A percentile compares a stretch with the other conserved stretches of the same genome.
Evolutionary conservation across 164 flowering plant genomes (phyloP).

Genomic region (Berberis thunbergii): DNA sequence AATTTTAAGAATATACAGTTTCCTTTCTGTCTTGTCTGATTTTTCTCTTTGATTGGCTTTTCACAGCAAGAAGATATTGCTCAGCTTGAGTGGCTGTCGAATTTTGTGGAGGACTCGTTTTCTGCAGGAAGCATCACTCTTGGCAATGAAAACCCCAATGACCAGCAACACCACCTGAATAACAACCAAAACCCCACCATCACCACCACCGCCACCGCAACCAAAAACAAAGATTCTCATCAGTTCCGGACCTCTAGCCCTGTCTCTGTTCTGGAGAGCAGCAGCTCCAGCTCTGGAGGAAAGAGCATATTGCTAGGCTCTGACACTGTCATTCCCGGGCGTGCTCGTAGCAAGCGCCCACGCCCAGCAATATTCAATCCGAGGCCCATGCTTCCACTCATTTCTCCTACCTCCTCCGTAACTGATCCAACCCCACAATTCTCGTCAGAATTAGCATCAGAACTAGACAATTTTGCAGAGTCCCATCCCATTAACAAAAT

Average conservation of each 20-base stretch:
- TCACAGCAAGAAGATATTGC: too few relatives aligned
- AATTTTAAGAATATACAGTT: too few relatives aligned
- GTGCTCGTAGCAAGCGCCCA: constrained; percentile 87
- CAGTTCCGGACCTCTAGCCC: constrained; percentile 71
- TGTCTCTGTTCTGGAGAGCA: constrained; percentile 77
- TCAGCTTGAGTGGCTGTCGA: too few relatives aligned
- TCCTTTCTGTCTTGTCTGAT: too few relatives aligned
- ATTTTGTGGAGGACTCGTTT: too few relatives aligned
- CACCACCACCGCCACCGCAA: constrained; percentile 6
- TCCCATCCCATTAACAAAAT: constrained; percentile 19
- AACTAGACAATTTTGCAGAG: constrained; percentile 46
- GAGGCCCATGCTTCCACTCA: constrained; percentile 40
- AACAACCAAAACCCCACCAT: too few relatives aligned
- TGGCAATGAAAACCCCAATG: too few relatives aligned
- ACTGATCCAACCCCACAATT: constrained; percentile 7
- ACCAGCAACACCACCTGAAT: too few relatives aligned
- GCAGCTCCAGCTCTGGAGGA: constrained; percentile 53
- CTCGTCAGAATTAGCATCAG: constrained; percentile 20
- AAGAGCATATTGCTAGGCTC: constrained; percentile 35
- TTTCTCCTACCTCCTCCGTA: constrained; percentile 36
- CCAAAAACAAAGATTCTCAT: constrained; percentile 24
- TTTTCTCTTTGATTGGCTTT: too few relatives aligned
- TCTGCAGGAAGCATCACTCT: too few relatives aligned
- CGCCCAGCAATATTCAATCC: constrained; percentile 66
- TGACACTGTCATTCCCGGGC: constrained; percentile 27